phyloP scores from a whole-genome alignment of 306 rosid species.

The Rosa lucieae region DNA sequence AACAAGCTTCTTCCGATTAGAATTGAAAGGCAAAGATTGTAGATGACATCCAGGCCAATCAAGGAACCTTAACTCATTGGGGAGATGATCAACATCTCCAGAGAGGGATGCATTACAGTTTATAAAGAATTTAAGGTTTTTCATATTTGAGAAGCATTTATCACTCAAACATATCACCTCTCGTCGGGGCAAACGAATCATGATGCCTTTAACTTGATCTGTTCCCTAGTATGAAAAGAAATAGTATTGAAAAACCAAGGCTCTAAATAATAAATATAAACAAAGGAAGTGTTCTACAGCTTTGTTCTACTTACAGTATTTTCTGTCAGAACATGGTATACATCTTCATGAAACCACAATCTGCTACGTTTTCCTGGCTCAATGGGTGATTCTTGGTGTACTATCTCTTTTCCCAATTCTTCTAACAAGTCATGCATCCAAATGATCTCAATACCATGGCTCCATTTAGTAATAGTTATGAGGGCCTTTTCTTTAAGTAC shows the following conservation, averaged over 20 bases:
- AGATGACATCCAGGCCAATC: constrained; percentile 15
- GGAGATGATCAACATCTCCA: constrained; percentile 2
- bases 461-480: neutral
- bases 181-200: neutral
- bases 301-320: constrained; percentile 10
- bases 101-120: neutral
- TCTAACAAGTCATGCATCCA: neutral
- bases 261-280: neutral
- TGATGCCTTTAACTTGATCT: constrained; percentile 21
- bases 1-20: neutral
- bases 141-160: constrained; percentile 11
- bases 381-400: neutral
- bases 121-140: neutral
- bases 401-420: neutral
- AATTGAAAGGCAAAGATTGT: constrained; percentile 14
- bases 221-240: constrained; percentile 30
- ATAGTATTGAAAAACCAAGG: no score
- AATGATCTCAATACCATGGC: neutral
- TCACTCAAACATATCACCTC: neutral
- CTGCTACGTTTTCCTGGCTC: neutral
- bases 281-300: neutral
- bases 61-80: constrained; percentile 3
- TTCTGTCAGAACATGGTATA: constrained; percentile 5
- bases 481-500: neutral
- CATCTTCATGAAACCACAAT: neutral